Evolutionary conservation across 306 rosid genomes (phyloP).

Genomic region (Acmispon strigosus): DNA sequence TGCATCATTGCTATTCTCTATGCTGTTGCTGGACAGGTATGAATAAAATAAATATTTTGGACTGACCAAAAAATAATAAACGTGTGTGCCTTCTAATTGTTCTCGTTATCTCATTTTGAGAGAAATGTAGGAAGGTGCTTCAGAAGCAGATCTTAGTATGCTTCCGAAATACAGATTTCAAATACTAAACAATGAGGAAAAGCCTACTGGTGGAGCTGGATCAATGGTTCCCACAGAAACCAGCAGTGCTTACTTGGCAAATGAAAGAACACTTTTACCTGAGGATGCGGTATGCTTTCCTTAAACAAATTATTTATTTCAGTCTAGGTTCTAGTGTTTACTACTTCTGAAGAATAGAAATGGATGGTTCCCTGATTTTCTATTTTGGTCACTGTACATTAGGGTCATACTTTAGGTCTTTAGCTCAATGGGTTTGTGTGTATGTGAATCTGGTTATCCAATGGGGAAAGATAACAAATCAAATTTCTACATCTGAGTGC

Average conservation of each 20-base stretch:
- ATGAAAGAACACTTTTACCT: conserved; percentile 54
- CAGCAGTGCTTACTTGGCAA: conserved; percentile 53
- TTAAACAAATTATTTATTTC: conserved; percentile 3
- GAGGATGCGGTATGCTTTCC: conserved; percentile 84
- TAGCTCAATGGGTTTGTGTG: background rate
- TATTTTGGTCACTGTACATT: conserved; percentile 4
- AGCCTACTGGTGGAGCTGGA: conserved; percentile 73
- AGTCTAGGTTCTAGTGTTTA: background rate
- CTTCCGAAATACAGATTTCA: conserved; percentile 72
- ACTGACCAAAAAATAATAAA: conserved; percentile 3
- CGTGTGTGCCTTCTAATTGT: conserved; percentile 18
- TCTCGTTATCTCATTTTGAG: conserved; percentile 16
- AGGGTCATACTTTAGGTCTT: background rate
- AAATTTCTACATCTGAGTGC: background rate
- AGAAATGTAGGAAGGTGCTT: conserved; percentile 74
- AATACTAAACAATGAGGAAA: conserved; percentile 37
- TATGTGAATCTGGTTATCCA: background rate
- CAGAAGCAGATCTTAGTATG: conserved; percentile 80
- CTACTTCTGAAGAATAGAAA: conserved; percentile 18
- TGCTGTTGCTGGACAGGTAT: conserved; percentile 95
- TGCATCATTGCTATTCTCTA: conserved; percentile 96
- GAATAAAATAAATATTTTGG: conserved; percentile 8
- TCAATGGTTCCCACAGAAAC: conserved; percentile 74
- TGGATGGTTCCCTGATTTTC: background rate
- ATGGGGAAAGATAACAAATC: background rate